A percentile compares a stretch with the other conserved stretches of the same genome.
Evolutionary conservation across 2,329 filamentous ascomycete genomes (phyloP).

Genomic region (Fusarium palustre): DNA sequence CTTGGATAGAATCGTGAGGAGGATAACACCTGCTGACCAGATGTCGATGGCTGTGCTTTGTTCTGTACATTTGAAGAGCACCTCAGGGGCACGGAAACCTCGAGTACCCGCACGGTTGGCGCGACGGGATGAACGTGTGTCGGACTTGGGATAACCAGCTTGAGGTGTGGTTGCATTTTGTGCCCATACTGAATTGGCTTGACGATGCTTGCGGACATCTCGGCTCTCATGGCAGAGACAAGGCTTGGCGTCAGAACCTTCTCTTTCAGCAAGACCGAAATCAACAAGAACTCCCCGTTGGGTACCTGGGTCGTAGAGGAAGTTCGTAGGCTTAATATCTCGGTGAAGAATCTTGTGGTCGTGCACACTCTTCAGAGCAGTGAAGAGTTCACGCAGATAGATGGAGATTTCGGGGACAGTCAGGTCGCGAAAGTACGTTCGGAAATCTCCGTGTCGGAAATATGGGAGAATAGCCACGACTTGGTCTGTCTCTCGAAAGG

Average conservation of each 20-base stretch:
- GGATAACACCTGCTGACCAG: conserved; percentile 96
- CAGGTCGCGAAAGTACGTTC: conserved; percentile 93
- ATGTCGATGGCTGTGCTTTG: conserved; percentile 96
- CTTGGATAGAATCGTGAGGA: conserved; percentile 91
- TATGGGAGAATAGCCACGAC: conserved; percentile 95
- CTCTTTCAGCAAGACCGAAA: conserved; percentile 93
- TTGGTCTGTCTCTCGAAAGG: conserved; percentile 94
- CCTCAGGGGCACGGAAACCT: conserved; percentile 95
- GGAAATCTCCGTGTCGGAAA: conserved; percentile 95
- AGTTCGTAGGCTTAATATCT: conserved; percentile 98
- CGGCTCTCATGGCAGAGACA: conserved; percentile 82
- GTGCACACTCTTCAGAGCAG: conserved; percentile 86
- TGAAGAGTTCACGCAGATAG: conserved; percentile 90
- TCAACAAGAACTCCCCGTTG: conserved; percentile 94
- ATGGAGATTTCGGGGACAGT: conserved; percentile 85
- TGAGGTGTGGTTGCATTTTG: conserved; percentile 63
- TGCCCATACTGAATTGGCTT: conserved; percentile 70
- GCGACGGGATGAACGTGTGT: conserved; percentile 85
- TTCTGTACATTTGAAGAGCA: conserved; percentile 95
- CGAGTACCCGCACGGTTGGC: conserved; percentile 95
- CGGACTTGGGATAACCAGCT: conserved; percentile 85
- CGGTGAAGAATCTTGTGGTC: conserved; percentile 87
- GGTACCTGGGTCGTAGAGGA: conserved; percentile 86
- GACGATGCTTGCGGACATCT: conserved; percentile 69
- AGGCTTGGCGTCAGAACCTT: conserved; percentile 79